Base-by-base conservation (phyloP, 768 basidiomycete genomes). In the Stropharia rugosoannulata region DNA sequence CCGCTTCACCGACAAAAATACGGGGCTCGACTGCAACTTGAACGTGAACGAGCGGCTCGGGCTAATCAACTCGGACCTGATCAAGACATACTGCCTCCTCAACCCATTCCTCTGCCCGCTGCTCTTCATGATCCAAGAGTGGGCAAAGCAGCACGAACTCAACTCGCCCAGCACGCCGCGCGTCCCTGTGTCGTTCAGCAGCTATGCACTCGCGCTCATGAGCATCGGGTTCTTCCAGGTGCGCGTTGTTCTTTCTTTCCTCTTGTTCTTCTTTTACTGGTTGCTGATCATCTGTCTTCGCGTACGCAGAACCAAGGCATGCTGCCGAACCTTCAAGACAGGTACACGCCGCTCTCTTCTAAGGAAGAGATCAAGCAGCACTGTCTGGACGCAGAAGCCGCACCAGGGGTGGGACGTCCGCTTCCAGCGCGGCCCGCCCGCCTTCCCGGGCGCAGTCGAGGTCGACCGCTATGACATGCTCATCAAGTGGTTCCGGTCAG, bases 1-100 rank as follows among this genome's bases (percentile, higher is more conserved):
- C 32, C 82, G 80, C 60, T 80, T 81, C 57, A 61, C 46, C n/a
- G 80, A 85, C 58, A 71, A 67, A 0, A n/a, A 9, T 1, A 78
- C 76, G 0, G 64, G 66, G 13, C 55, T 83, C 18, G 51, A 73
- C 0, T 77, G 81, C 55, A 86, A 87, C 57, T 68, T 89, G 59
- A 85, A 85, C 61, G 73, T 85, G 55, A 89, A 90, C 62, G 78
- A 84, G 29, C 81, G 78, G 6, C 72, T 87, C 1, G 87, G 86
- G 1, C 53, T 77, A 3, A 56, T 71, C 35, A 85, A 82, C 58
- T 82, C 85, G 0, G 56, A 68, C 4, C 67, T 89, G 50, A 68
- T 89, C 54, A 70, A 68, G 42, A 65, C 67, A 10, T 89, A 89
- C 67, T 82, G 80, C 54, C 64, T 74, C 32, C 61, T 79, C 0